A percentile compares a stretch with the other conserved stretches of the same genome.
Conservation (phyloP, 2,329 filamentous ascomycete genomes). For the Ceratocystis cubensis region DNA sequence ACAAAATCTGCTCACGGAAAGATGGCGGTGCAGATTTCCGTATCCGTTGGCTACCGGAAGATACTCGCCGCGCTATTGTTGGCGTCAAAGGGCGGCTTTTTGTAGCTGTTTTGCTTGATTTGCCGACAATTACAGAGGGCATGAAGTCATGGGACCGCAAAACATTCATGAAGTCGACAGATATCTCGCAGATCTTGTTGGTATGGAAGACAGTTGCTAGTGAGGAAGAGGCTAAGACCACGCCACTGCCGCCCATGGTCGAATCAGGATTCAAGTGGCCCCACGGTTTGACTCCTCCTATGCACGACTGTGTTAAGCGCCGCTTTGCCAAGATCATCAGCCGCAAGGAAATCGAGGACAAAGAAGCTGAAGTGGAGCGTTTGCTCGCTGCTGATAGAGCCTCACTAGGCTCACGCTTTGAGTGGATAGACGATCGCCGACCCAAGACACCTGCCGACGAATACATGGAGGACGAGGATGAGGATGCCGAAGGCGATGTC, state of each 20-base stretch:
- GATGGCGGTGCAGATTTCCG: constrained; percentile 64
- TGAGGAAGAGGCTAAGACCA: constrained; percentile 53
- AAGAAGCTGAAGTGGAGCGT: constrained; percentile 65
- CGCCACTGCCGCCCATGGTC: constrained; percentile 58
- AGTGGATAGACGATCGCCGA: constrained; percentile 47
- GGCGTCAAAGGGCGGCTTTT: constrained; percentile 58
- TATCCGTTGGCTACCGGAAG: constrained; percentile 65
- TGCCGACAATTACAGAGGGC: constrained; percentile 76
- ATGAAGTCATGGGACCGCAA: constrained; percentile 79
- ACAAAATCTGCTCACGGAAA: constrained; percentile 55
- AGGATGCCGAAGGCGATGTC: constrained; percentile 37
- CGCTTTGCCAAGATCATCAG: constrained; percentile 74
- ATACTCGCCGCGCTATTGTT: constrained; percentile 61
- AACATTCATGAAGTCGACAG: constrained; percentile 76
- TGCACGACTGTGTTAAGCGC: constrained; percentile 72
- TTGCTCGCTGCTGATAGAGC: constrained; percentile 57
- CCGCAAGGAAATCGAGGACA: constrained; percentile 71
- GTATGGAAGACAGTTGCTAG: constrained; percentile 56
- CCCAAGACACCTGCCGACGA: constrained; percentile 23
- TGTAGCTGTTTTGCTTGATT: constrained; percentile 66
- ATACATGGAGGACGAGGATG: constrained; percentile 31
- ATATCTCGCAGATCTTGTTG: constrained; percentile 80
- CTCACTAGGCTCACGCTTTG: constrained; percentile 47
- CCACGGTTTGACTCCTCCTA: constrained; percentile 75
- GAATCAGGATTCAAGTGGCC: constrained; percentile 61